Base-by-base conservation (phyloP, 2,329 filamentous ascomycete genomes). In the Epicoccum nigrum region DNA sequence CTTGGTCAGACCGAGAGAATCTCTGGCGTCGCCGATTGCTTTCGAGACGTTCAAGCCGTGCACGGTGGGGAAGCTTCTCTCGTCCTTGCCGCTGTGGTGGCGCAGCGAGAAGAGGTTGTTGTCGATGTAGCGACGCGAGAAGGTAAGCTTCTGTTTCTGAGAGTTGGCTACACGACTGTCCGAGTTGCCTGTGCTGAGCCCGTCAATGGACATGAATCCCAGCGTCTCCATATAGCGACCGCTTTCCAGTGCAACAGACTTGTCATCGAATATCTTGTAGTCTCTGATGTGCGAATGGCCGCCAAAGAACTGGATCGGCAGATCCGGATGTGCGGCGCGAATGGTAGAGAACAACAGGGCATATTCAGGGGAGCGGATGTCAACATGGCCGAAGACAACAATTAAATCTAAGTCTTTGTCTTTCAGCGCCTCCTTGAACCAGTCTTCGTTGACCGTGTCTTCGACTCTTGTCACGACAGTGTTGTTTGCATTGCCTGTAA, bases 181-280 rank as follows among this genome's bases (percentile, higher is more conserved):
- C 16, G 63, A 73, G 5, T 69, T 70, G 19, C 72, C 72, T 1
- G 76, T 77, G 7, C 75, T 75, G 16, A 87, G 68, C 1, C 90
- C 90, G 49, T 87, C 82, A 37, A 97, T 85, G 0, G 92, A 96
- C 83, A 94, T 86, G 82, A 94, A 97, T 2, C 93, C 93, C 41
- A 97, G 87, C 0, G 93, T 97, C 77, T 97, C 93, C 79, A 97
- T 88, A 72, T 97, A 97, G 1, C 93, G 84, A 4, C 93, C 93
- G 62, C 90, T 94, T 32, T 92, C 92, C 4, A 97, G 78, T 1
- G 87, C 92, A 56, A 89, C 86, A 0, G 92, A 85, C 45, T 85
- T 86, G 31, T 83, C 82, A 71, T 97, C 93, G 64, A 90, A 97
- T 53, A 82, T 84, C 32, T 84, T 84, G 61, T 90, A 90, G 68